phyloP scores from a whole-genome alignment of 1,139 yeast genomes.

The Entelexis sorbosivorans region DNA sequence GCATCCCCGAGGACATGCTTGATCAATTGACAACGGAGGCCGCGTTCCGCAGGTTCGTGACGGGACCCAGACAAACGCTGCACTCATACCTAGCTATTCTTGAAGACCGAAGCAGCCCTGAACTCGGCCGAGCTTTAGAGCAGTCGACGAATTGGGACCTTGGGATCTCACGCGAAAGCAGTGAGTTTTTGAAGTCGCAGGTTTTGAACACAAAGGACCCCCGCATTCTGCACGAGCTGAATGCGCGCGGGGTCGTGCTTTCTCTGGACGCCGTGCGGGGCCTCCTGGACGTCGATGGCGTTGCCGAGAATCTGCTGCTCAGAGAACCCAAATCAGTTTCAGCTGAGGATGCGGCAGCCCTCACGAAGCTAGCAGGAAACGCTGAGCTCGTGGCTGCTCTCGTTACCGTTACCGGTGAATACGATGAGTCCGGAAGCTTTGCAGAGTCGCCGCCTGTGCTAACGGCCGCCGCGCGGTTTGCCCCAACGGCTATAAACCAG shows the following conservation, averaged over 20 bases:
- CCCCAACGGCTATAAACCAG: slow-evolving; percentile 12
- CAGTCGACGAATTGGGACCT: slow-evolving; percentile 14
- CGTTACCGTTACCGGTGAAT: slow-evolving; percentile 7
- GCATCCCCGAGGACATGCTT: slow-evolving; percentile 20
- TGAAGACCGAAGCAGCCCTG: slow-evolving; percentile 11
- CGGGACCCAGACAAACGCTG: background rate
- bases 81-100: slow-evolving; percentile 7
- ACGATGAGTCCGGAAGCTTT: background rate
- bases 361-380: background rate
- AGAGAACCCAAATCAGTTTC: slow-evolving; percentile 6
- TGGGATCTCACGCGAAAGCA: slow-evolving; percentile 15
- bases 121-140: slow-evolving; percentile 11
- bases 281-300: slow-evolving; percentile 4
- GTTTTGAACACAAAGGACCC: background rate
- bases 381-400: slow-evolving; percentile 8
- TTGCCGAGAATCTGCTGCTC: slow-evolving; percentile 14
- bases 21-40: slow-evolving; percentile 8
- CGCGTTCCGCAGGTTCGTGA: slow-evolving; percentile 14
- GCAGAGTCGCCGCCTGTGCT: slow-evolving; percentile 14
- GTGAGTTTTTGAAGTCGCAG: slow-evolving; percentile 14
- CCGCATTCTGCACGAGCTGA: slow-evolving; percentile 17
- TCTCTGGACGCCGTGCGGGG: slow-evolving; percentile 10
- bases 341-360: background rate
- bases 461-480: slow-evolving; percentile 18
- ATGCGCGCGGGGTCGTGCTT: slow-evolving; percentile 9